Evolutionary conservation across 148 eudicot genomes (phyloP), one percentile per base, ranked within the genome.

Genomic region (Chenopodium album): DNA sequence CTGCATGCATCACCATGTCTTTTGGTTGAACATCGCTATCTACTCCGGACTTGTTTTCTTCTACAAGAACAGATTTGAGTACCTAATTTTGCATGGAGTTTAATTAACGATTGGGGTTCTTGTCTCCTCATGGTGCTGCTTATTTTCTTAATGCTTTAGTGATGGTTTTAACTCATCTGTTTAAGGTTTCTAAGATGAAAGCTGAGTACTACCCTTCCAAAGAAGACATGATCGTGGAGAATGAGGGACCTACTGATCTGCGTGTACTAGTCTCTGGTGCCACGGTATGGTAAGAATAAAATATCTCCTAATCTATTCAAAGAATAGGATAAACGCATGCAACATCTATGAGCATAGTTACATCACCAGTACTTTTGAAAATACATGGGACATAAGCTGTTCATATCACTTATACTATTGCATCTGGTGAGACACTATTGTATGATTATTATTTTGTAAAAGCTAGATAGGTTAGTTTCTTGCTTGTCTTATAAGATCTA

Each of bases 181-280:
- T 34, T 6, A 80, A 94, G 98, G 98, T 92, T 67, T 79, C 98
- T 31, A 97, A 92, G 89, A 94, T 92, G 98, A 94, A 90, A 83
- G 90, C 94, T 5, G 98, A 92, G 87, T 94, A 94, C 81, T 94
- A 91, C 82, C 93, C 97, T 78, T 94, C 98, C 19, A 90, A 82
- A 85, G 98, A 94, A 89, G 97, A 94, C 83, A 92, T 94, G 73
- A 89, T 94, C 71, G 81, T 94, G 88, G 90, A 91, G 87, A 94
- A 94, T 83, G 98, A 94, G 89, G 94, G 97, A 71, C 93, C 98
- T 37, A 90, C 94, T 0, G 97, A 94, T 79, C 75, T 94, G 34
- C 92, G 92, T 83, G 90, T 94, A 54, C 81, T 94, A 46, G 97
- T 94, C 67, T 87, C 89, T 76, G 98, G 98, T 48, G 83, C 91